Conservation (phyloP, 2,329 filamentous ascomycete genomes). For the Alternaria brassicicola region DNA sequence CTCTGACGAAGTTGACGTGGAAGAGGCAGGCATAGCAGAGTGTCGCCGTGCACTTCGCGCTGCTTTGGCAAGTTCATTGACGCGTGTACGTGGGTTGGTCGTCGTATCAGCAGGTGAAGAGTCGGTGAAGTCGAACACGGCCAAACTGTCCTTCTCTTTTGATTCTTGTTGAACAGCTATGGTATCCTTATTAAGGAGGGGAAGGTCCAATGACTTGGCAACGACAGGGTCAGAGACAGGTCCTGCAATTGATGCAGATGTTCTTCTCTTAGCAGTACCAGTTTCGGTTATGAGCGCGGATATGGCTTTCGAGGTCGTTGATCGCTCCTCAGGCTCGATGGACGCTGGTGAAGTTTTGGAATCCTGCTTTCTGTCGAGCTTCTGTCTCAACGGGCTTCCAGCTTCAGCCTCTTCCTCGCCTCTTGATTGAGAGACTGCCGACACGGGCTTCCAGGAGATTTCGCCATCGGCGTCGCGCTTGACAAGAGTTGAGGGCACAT, state of each 20-base stretch:
- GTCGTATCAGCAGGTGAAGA: conserved; percentile 36
- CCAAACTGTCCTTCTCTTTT: conserved; percentile 37
- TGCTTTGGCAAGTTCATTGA: conserved; percentile 37
- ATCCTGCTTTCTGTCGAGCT: conserved; percentile 35
- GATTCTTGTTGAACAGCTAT: conserved; percentile 18
- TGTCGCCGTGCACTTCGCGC: conserved; percentile 41
- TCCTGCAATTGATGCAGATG: conserved; percentile 3
- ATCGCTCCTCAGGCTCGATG: conserved; percentile 27
- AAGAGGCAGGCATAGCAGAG: conserved; percentile 36
- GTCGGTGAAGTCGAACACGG: conserved; percentile 48
- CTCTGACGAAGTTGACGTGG: conserved; percentile 11
- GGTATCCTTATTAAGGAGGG: conserved; percentile 7
- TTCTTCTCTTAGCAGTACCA: conserved; percentile 34
- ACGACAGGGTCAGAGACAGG: conserved; percentile 4
- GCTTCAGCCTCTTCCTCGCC: conserved; percentile 37
- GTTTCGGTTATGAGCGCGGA: conserved; percentile 43
- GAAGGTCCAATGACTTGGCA: conserved; percentile 3
- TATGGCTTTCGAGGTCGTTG: conserved; percentile 42
- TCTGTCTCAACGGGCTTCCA: conserved; percentile 47
- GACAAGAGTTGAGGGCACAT: conserved; percentile 29
- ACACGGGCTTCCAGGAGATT: conserved; percentile 37
- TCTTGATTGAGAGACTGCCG: conserved; percentile 19
- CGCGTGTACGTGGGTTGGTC: conserved; percentile 27
- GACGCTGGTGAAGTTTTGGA: conserved; percentile 21
- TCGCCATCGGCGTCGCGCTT: conserved; percentile 38